Percentiles rank a stretch among this genome's conserved stretches.
Evolutionary conservation across 371 early-diverging fungal genomes (phyloP).

Genomic region (Rhizopus stolonifer): DNA sequence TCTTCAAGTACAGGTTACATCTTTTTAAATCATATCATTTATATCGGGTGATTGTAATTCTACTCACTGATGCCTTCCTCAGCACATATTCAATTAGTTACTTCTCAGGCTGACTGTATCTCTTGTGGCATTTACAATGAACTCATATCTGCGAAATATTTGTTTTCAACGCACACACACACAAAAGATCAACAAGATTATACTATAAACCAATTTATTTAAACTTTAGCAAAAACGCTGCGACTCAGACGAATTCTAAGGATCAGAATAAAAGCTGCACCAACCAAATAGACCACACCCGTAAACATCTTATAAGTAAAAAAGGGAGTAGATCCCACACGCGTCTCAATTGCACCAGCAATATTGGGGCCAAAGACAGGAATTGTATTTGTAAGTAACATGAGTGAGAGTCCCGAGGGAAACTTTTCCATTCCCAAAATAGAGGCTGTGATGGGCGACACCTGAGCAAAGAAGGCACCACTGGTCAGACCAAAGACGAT

Average conservation of each 20-base stretch:
- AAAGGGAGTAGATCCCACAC: slow-evolving; percentile 21
- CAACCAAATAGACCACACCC: slow-evolving; percentile 24
- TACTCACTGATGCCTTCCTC: too few species aligned
- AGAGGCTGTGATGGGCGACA: slow-evolving; percentile 36
- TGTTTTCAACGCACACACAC: too few species aligned
- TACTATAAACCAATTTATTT: too few species aligned
- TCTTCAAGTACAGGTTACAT: too few species aligned
- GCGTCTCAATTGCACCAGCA: slow-evolving; percentile 33
- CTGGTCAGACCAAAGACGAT: slow-evolving; percentile 44
- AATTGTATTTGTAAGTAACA: slow-evolving; percentile 28
- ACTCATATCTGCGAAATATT: too few species aligned
- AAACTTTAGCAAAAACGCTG: slow-evolving; percentile 25
- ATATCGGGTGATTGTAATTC: too few species aligned
- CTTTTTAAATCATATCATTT: too few species aligned
- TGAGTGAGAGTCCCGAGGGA: slow-evolving; percentile 34
- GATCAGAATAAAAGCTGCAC: slow-evolving; percentile 10
- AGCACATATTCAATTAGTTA: too few species aligned
- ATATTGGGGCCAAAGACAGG: slow-evolving; percentile 40
- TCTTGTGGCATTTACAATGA: too few species aligned
- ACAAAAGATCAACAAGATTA: too few species aligned
- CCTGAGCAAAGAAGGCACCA: slow-evolving; percentile 40
- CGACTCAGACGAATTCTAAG: slow-evolving; percentile 22
- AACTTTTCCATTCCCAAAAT: slow-evolving; percentile 36
- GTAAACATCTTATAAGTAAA: slow-evolving; percentile 37
- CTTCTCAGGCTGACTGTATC: too few species aligned